Evolutionary conservation across 2,329 filamentous ascomycete species (phyloP).

Genomic region (Neocucurbitaria cava): DNA sequence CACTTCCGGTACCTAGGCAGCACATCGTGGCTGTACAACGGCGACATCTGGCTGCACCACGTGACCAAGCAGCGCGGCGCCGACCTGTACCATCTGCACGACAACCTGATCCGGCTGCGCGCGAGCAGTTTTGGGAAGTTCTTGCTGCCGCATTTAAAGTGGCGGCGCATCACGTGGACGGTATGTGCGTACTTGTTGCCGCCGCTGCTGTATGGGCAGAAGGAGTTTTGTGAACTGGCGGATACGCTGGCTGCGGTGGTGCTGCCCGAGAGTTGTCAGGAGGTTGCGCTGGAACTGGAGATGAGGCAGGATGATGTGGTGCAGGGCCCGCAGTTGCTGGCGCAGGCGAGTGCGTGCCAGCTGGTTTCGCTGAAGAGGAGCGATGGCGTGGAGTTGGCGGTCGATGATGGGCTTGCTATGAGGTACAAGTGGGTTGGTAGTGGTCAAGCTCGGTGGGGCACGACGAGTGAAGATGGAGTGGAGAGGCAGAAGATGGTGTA

Average conservation of each 20-base stretch:
- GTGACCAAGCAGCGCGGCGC: constrained; percentile 26
- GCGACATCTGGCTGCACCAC: constrained; percentile 23
- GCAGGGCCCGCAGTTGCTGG: constrained; percentile 4
- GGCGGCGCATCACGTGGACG: constrained; percentile 35
- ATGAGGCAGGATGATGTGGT: constrained; percentile 21
- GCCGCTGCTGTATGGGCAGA: constrained; percentile 5
- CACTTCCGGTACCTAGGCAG: constrained; percentile 17
- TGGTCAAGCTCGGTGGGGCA: constrained; percentile 15
- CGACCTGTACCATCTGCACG: constrained; percentile 32
- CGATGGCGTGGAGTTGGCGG: constrained; percentile 14
- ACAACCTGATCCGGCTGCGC: constrained; percentile 11
- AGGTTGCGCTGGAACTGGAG: constrained; percentile 35
- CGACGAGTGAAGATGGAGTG: constrained; percentile 7
- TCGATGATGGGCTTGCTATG: constrained; percentile 14
- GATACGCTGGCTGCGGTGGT: constrained; percentile 6
- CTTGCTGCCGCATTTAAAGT: constrained; percentile 22
- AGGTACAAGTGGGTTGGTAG: constrained; percentile 25
- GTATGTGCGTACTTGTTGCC: constrained; percentile 21
- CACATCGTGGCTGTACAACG: constrained; percentile 17
- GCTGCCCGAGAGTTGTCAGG: constrained; percentile 28
- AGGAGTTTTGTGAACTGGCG: constrained; percentile 9
- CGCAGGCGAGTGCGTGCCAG: constrained; percentile 10
- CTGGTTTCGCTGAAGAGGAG: constrained; percentile 7
- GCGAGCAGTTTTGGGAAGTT: constrained; percentile 12
- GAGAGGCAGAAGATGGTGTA: constrained; percentile 14